These are phyloP conservation scores for Solanum piurae DNA, from an alignment of 257 asterid genomes.

Conservation along the genomic window DNA sequence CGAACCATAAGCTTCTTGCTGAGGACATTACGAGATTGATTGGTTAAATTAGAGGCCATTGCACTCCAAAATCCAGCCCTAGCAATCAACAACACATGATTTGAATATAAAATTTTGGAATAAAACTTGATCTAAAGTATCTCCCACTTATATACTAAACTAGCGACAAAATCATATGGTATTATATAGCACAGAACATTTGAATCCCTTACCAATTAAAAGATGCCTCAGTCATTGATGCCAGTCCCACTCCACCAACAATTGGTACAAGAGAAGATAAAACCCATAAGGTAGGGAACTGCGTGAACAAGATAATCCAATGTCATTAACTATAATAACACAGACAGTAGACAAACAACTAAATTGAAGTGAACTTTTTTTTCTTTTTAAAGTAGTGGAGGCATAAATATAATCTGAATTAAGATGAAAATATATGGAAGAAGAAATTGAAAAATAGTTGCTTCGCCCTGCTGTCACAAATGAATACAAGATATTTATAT, in stretches of 20 bases:
- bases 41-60: constrained; percentile 94
- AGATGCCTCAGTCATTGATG: constrained; percentile 84
- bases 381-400: background rate
- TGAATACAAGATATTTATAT: background rate
- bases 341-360: background rate
- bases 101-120: background rate
- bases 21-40: constrained; percentile 92
- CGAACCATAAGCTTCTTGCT: constrained; percentile 93
- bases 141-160: background rate
- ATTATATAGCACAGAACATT: background rate
- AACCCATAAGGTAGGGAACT: constrained; percentile 78
- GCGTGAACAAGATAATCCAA: background rate
- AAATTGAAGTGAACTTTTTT: background rate
- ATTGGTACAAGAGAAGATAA: constrained; percentile 82
- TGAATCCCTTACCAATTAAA: constrained; percentile 59
- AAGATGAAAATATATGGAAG: background rate
- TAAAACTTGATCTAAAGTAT: background rate
- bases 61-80: constrained; percentile 99
- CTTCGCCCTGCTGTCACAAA: background rate
- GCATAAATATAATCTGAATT: background rate
- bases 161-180: background rate
- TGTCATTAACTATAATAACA: background rate
- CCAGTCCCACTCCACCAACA: constrained; percentile 91
- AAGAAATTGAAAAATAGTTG: background rate
- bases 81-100: background rate